These are phyloP conservation scores for Debaryomyces singareniensis DNA, from an alignment of 1,139 yeast genomes.

Conservation along the genomic window DNA sequence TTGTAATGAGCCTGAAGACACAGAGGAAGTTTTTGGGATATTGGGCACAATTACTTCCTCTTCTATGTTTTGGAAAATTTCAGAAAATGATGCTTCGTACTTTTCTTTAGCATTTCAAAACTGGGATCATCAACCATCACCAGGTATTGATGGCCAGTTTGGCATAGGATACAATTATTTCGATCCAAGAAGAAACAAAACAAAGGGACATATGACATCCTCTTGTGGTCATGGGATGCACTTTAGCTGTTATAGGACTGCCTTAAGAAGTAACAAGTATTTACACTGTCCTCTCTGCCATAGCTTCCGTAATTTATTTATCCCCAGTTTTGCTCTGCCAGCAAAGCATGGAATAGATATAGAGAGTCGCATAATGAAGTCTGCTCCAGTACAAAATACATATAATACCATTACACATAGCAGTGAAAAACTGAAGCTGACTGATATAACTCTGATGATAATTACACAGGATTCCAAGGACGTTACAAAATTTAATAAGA, in stretches of 20 bases:
- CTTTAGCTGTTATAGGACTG: constrained; percentile 40
- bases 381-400: constrained; percentile 10
- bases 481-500: constrained; percentile 1
- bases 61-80: constrained; percentile 44
- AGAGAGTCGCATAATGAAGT: constrained; percentile 7
- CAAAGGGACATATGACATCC: constrained; percentile 31
- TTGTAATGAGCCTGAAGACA: constrained; percentile 55
- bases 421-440: constrained; percentile 9
- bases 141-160: constrained; percentile 10
- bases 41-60: constrained; percentile 35
- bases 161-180: constrained; percentile 21
- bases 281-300: constrained; percentile 63
- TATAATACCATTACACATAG: constrained; percentile 16
- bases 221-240: constrained; percentile 75
- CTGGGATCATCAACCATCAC: constrained; percentile 15
- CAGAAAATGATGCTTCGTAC: constrained; percentile 15
- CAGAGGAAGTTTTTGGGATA: constrained; percentile 46
- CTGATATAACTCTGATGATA: constrained; percentile 6
- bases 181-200: constrained; percentile 5
- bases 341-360: constrained; percentile 11
- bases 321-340: constrained; percentile 34
- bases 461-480: constrained; percentile 9
- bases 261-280: constrained; percentile 22
- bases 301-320: constrained; percentile 37
- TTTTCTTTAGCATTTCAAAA: constrained; percentile 18